Conservation (phyloP, 768 basidiomycete species). For the Termitomyces sp. region DNA sequence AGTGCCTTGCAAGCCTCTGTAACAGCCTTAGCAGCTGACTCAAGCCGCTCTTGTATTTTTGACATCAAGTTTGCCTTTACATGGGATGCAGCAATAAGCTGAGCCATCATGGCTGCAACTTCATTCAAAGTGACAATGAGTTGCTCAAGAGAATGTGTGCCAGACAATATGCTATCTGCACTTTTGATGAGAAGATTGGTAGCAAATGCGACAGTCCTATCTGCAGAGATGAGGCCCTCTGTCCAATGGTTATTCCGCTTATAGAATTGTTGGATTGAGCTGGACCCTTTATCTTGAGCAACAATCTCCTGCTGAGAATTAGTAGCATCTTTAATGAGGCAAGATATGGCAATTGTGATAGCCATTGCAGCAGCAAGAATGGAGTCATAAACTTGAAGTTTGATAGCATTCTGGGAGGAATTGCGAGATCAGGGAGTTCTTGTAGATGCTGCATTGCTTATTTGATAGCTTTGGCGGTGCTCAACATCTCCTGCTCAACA, state of each 20-base stretch:
- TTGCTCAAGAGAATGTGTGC: constrained; percentile 95
- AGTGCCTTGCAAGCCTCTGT: constrained; percentile 96
- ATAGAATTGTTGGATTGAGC: constrained; percentile 94
- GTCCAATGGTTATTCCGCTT: constrained; percentile 99
- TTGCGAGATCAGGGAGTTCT: constrained; percentile 85
- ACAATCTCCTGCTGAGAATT: constrained; percentile 99
- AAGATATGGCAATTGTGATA: constrained; percentile 91
- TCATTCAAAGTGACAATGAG: constrained; percentile 99
- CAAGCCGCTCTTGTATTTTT: constrained; percentile 94
- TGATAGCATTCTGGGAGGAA: constrained; percentile 78
- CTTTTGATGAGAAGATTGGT: constrained; percentile 94
- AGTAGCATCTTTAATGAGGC: constrained; percentile 93
- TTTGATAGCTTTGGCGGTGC: constrained; percentile 91
- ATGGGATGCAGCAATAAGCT: constrained; percentile 96
- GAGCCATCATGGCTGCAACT: constrained; percentile 94
- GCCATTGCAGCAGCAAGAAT: constrained; percentile 92
- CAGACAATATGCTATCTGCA: constrained; percentile 95
- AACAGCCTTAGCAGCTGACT: constrained; percentile 95
- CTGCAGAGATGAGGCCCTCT: constrained; percentile 96
- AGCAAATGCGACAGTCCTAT: constrained; percentile 95
- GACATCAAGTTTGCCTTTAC: constrained; percentile 99
- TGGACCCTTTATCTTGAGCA: constrained; percentile 89
- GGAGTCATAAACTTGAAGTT: constrained; percentile 96
- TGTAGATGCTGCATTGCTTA: constrained; percentile 86
- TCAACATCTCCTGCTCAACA: constrained; percentile 94